Percentiles rank a stretch among this genome's conserved stretches.
phyloP scores from a whole-genome alignment of 2,329 filamentous ascomycete species.

The Arthrocladium fulminans region DNA sequence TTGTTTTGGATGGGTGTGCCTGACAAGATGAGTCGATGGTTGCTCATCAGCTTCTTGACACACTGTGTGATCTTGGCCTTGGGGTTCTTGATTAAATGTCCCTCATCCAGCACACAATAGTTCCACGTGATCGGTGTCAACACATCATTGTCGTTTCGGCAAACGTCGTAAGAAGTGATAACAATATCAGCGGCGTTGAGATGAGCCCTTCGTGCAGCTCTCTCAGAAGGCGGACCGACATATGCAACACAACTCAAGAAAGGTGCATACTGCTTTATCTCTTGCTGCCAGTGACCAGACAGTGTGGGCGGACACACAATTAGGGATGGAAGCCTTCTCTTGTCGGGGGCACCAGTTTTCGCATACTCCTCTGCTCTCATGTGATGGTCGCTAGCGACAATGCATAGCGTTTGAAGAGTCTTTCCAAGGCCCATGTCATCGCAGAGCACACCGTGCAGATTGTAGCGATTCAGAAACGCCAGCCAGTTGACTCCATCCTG shows the following conservation, averaged over 20 bases:
- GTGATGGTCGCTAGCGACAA: slow-evolving; percentile 95
- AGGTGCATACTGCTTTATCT: slow-evolving; percentile 89
- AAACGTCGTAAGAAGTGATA: slow-evolving; percentile 96
- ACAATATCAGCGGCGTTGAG: slow-evolving; percentile 80
- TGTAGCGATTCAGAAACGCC: slow-evolving; percentile 94
- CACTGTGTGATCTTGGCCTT: slow-evolving; percentile 92
- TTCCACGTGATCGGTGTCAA: slow-evolving; percentile 85
- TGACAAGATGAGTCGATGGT: slow-evolving; percentile 91
- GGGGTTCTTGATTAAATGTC: slow-evolving; percentile 97
- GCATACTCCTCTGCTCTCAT: slow-evolving; percentile 82
- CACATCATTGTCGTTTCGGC: slow-evolving; percentile 85
- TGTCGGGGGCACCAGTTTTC: slow-evolving; percentile 69
- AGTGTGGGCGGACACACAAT: slow-evolving; percentile 95
- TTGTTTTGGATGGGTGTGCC: slow-evolving; percentile 98
- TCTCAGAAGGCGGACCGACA: slow-evolving; percentile 77
- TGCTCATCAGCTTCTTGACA: slow-evolving; percentile 80
- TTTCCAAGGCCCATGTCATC: slow-evolving; percentile 99
- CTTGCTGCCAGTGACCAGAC: slow-evolving; percentile 97
- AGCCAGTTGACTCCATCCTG: slow-evolving; percentile 99
- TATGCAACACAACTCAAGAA: slow-evolving; percentile 87
- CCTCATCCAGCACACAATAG: slow-evolving; percentile 93
- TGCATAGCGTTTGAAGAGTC: slow-evolving; percentile 93
- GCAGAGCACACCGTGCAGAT: slow-evolving; percentile 94
- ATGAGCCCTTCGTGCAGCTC: slow-evolving; percentile 58
- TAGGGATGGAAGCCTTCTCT: slow-evolving; percentile 72